phyloP scores from a whole-genome alignment of 306 rosid genomes.

The Phaseolus lunatus region DNA sequence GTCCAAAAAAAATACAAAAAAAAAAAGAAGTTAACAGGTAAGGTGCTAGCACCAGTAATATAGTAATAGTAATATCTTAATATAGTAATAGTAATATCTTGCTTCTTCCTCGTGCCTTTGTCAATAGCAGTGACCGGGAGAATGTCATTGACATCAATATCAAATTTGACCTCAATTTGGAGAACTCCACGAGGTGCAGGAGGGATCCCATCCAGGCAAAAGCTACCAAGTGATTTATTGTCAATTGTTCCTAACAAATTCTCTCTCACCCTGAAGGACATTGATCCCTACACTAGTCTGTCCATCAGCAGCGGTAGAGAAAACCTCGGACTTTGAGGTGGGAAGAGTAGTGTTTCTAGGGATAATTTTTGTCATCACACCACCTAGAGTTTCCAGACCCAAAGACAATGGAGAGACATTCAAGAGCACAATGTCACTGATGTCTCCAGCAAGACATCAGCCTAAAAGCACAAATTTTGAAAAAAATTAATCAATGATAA shows the following conservation, averaged over 20 bases:
- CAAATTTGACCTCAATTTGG: constrained; percentile 96
- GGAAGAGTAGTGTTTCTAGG: constrained; percentile 97
- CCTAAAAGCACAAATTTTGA: constrained; percentile 51
- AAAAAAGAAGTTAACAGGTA: too few species aligned
- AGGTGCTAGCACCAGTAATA: constrained; percentile 98
- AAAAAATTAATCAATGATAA: neutral
- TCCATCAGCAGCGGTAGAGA: constrained; percentile 96
- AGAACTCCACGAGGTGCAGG: constrained; percentile 98
- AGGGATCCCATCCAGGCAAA: constrained; percentile 93
- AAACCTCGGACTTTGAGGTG: constrained; percentile 94
- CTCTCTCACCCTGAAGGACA: constrained; percentile 96
- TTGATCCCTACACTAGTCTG: constrained; percentile 96
- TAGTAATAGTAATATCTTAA: too few species aligned
- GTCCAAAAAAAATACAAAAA: too few species aligned
- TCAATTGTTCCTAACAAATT: constrained; percentile 94
- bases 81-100: constrained; percentile 94
- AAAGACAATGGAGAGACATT: constrained; percentile 84
- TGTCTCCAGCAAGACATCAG: constrained; percentile 94
- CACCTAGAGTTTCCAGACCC: constrained; percentile 93
- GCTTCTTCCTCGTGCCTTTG: constrained; percentile 95
- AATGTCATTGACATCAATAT: constrained; percentile 92
- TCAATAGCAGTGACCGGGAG: constrained; percentile 89
- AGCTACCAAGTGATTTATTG: constrained; percentile 96
- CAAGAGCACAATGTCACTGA: constrained; percentile 86
- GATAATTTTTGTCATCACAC: constrained; percentile 96